Evolutionary conservation across 768 basidiomycete species (phyloP).

Genomic region (Mycena epipterygia): DNA sequence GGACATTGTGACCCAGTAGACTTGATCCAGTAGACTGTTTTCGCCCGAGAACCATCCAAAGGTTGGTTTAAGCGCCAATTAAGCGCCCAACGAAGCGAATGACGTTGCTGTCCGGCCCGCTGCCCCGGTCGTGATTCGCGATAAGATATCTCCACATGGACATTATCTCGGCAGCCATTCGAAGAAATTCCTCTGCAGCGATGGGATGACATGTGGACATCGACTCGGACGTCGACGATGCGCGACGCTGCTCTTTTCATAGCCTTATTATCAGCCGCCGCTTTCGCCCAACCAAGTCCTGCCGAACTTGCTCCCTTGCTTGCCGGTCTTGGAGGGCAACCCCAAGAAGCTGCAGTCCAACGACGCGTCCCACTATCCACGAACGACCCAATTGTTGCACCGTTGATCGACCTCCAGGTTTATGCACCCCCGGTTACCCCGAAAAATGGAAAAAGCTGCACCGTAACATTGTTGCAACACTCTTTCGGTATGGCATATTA

Average conservation of each 20-base stretch:
- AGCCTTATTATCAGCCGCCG: neutral
- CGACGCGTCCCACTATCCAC: slow-evolving; percentile 46
- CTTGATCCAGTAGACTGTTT: slow-evolving; percentile 4
- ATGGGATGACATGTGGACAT: slow-evolving; percentile 3
- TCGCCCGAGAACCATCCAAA: too few relatives aligned
- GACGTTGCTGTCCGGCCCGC: neutral
- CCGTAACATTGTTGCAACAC: slow-evolving; percentile 43
- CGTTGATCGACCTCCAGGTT: slow-evolving; percentile 47
- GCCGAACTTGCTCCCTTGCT: slow-evolving; percentile 42
- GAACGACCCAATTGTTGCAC: slow-evolving; percentile 43
- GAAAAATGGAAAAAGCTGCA: slow-evolving; percentile 41
- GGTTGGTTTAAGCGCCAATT: too few relatives aligned
- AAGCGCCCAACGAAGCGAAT: neutral
- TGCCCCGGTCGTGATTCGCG: neutral
- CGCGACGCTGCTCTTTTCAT: neutral
- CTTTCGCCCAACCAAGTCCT: slow-evolving; percentile 36
- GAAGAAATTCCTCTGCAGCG: neutral
- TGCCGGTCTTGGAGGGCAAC: slow-evolving; percentile 29
- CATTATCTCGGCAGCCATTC: slow-evolving; percentile 11
- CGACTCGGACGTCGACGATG: slow-evolving; percentile 2
- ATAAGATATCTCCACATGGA: neutral
- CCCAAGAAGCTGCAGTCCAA: slow-evolving; percentile 22
- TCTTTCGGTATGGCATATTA: slow-evolving; percentile 39
- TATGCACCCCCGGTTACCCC: slow-evolving; percentile 47
- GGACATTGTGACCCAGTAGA: neutral